phyloP scores from a whole-genome alignment of 108 stramenopile species.

The Conticribra guillardii region DNA sequence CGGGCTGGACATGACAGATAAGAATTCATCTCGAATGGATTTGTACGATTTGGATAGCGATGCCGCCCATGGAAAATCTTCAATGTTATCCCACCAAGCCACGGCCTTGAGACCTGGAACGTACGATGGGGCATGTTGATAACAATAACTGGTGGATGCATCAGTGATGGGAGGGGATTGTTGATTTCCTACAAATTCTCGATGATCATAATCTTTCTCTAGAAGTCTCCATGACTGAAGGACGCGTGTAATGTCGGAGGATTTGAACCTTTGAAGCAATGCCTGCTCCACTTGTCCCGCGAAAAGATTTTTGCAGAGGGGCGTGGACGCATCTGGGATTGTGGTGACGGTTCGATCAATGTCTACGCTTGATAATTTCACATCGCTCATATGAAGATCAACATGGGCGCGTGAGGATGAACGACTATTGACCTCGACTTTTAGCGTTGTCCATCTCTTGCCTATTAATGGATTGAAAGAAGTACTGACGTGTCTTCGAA shows the following conservation, averaged over 20 bases:
- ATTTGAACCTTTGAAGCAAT: slow-evolving; percentile 54
- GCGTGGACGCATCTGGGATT: slow-evolving; percentile 44
- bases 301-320: slow-evolving; percentile 65
- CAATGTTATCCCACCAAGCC: slow-evolving; percentile 70
- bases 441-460: too few species aligned
- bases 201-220: slow-evolving; percentile 73
- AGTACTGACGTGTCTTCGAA: background rate
- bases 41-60: slow-evolving; percentile 59
- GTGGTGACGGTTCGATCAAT: slow-evolving; percentile 39
- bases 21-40: slow-evolving; percentile 82
- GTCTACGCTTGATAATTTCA: background rate
- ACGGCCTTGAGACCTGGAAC: slow-evolving; percentile 72
- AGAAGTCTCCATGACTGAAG: slow-evolving; percentile 73
- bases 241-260: slow-evolving; percentile 59
- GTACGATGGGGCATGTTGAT: slow-evolving; percentile 82
- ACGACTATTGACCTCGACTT: background rate
- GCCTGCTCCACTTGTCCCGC: slow-evolving; percentile 79
- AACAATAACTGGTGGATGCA: slow-evolving; percentile 46
- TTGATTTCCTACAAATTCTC: slow-evolving; percentile 65
- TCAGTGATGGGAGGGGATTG: slow-evolving; percentile 44
- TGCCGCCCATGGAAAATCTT: slow-evolving; percentile 65
- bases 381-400: background rate
- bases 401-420: background rate
- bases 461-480: background rate
- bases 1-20: slow-evolving; percentile 54